Base-by-base conservation (phyloP, 2,329 filamentous ascomycete genomes). In the Botryotinia globosa region DNA sequence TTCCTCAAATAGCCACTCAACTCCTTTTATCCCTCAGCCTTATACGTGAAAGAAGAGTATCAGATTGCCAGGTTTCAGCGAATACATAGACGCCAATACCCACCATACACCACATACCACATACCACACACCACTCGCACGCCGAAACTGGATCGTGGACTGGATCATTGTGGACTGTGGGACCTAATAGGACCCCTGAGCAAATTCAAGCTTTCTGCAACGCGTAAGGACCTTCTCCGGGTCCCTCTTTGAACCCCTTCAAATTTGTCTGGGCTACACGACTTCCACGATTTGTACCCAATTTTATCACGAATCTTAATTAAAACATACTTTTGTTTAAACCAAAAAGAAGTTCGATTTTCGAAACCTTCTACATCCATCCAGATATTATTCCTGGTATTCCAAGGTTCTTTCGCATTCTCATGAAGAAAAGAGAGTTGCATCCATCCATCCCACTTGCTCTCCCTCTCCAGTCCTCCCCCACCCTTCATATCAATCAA, bases 191-290 rank as follows among this genome's bases (percentile, higher is more conserved):
- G 51, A 54, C 51, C 51, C 64, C 64, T 51, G 64, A 48, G 64
- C 64, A 32, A 54, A 62, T 70, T 62, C 58, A 70, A 70, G 68
- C 68, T 70, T 70, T 70, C 65, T 70, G 56, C 56, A 48, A 70
- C 56, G 29, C 42, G 42, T 48, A 48, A 69, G 67, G 67, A 32
- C 42, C 29, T 34, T 34, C 29, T 34, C 10, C 32, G n/a, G 42
- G 29, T 48, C 42, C 45, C 45, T 39, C 64, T 54, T 54, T 54
- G 59, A 39, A 63, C 20, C 25, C 59, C 37, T 63, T 54, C 51
- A 42, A 42, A n/a, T 42, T 62, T 37, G 32, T 39, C 64, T 54
- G 45, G 64, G 32, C 37, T 42, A 29, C 59, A 61, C 51, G 51
- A n/a, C 51, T 54, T 29, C 51, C n/a, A 54, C n/a, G 51, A 54